phyloP scores from a whole-genome alignment of 2,329 filamentous ascomycete genomes.

The Graphium sp. region DNA sequence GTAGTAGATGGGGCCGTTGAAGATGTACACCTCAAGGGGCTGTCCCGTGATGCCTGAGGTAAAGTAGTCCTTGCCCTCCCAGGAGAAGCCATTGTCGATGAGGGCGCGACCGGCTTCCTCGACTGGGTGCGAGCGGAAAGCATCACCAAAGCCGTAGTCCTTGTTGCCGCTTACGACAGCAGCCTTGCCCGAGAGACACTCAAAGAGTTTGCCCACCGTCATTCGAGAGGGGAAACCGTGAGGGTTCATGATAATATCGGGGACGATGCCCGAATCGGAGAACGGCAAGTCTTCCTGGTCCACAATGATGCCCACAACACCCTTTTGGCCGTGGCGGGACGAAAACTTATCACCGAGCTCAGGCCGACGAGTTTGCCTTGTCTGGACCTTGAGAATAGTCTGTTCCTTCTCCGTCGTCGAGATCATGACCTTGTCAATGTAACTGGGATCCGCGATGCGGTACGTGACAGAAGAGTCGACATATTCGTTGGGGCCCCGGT shows the following conservation, averaged over 20 bases:
- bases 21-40: slow-evolving; percentile 85
- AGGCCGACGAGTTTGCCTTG: slow-evolving; percentile 84
- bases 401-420: slow-evolving; percentile 78
- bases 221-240: slow-evolving; percentile 99
- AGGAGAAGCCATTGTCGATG: slow-evolving; percentile 79
- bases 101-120: slow-evolving; percentile 80
- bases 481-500: slow-evolving; percentile 44
- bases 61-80: slow-evolving; percentile 94
- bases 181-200: slow-evolving; percentile 87
- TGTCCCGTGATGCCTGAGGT: slow-evolving; percentile 93
- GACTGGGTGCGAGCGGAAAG: slow-evolving; percentile 69
- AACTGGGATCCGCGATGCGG: slow-evolving; percentile 66
- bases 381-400: slow-evolving; percentile 83
- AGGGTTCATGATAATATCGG: slow-evolving; percentile 99
- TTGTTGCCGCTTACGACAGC: slow-evolving; percentile 71
- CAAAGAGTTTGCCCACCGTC: slow-evolving; percentile 96
- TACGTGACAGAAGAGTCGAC: slow-evolving; percentile 60
- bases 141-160: slow-evolving; percentile 68
- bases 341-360: slow-evolving; percentile 98
- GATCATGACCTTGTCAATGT: slow-evolving; percentile 93
- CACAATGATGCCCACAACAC: slow-evolving; percentile 90
- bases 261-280: slow-evolving; percentile 75
- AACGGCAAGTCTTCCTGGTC: slow-evolving; percentile 97
- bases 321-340: slow-evolving; percentile 94
- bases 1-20: slow-evolving; percentile 98